These are phyloP conservation scores for Lasiodiplodia sp. DNA, from an alignment of 2,329 filamentous ascomycete genomes.

Conservation along the genomic window DNA sequence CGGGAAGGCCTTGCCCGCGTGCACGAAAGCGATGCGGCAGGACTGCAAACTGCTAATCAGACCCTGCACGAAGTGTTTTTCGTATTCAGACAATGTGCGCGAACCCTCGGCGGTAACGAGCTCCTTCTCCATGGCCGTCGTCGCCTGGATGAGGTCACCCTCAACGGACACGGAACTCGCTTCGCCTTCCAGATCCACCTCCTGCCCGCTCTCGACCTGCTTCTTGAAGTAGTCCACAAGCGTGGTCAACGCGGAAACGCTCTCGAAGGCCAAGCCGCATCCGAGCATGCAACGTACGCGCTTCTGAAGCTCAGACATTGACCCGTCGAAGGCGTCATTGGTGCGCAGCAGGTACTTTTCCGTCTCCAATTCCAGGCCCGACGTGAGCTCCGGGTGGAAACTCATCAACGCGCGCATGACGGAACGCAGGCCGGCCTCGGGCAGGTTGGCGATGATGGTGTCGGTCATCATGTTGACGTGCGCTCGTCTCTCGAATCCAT, in stretches of 20 bases:
- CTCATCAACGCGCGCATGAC: constrained; percentile 46
- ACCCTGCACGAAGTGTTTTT: constrained; percentile 29
- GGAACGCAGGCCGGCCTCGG: constrained; percentile 49
- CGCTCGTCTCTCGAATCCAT: constrained; percentile 33
- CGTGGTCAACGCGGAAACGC: constrained; percentile 31
- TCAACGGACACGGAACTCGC: constrained; percentile 38
- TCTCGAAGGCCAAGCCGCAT: constrained; percentile 43
- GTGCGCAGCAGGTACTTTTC: constrained; percentile 35
- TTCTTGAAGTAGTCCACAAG: background rate
- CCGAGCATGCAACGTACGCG: constrained; percentile 44
- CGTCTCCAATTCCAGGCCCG: constrained; percentile 44
- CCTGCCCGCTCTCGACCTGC: background rate
- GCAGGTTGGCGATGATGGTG: constrained; percentile 54
- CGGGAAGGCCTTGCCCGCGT: constrained; percentile 33
- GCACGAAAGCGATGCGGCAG: constrained; percentile 28
- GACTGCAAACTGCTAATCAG: constrained; percentile 7
- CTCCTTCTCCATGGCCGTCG: constrained; percentile 48
- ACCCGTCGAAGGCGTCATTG: constrained; percentile 27
- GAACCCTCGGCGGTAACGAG: constrained; percentile 35
- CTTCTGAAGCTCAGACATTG: constrained; percentile 4
- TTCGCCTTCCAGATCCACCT: constrained; percentile 25
- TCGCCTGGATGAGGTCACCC: constrained; percentile 47
- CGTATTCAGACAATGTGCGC: constrained; percentile 33
- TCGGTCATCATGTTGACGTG: constrained; percentile 60
- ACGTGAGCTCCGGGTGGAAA: constrained; percentile 41